These are phyloP conservation scores for Eutrema heterophyllum DNA, from an alignment of 345 rosid species.

Conservation along the genomic window DNA sequence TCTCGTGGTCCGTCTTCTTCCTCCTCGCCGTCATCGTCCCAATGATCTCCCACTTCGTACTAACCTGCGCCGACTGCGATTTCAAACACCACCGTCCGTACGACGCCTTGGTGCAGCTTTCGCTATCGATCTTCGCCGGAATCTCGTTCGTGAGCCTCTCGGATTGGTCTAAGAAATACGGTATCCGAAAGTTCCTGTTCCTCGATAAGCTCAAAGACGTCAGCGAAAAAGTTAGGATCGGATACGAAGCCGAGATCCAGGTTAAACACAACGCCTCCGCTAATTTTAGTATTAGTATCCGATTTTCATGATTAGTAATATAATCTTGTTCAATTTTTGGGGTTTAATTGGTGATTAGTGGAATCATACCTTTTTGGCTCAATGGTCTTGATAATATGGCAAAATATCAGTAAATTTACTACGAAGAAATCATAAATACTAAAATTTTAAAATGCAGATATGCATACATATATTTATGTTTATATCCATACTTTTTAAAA, in stretches of 20 bases:
- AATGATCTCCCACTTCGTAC: constrained; percentile 61
- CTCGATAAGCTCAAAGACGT: constrained; percentile 62
- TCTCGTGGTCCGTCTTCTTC: constrained; percentile 73
- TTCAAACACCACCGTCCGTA: constrained; percentile 58
- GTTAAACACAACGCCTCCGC: constrained; percentile 10
- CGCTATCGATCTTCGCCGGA: constrained; percentile 65
- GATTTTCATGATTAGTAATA: not conserved
- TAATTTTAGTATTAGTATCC: not conserved
- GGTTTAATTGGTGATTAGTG: not conserved
- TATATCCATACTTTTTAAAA: too few species aligned
- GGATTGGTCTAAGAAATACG: constrained; percentile 61
- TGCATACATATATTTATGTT: too few species aligned
- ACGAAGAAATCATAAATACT: too few species aligned
- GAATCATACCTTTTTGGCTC: not conserved
- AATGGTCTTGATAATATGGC: not conserved
- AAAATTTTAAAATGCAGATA: too few species aligned
- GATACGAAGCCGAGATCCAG: constrained; percentile 63
- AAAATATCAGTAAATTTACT: too few species aligned
- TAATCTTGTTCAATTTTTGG: not conserved
- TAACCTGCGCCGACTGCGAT: constrained; percentile 59
- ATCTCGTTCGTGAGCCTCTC: constrained; percentile 62
- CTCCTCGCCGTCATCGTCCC: constrained; percentile 59
- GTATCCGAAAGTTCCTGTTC: constrained; percentile 57
- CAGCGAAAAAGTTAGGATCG: constrained; percentile 41
- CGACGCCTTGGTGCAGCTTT: constrained; percentile 58